Evolutionary conservation across 2,329 filamentous ascomycete genomes (phyloP), one percentile per base, ranked within the genome.

Genomic region (Cercospora nicotianae): DNA sequence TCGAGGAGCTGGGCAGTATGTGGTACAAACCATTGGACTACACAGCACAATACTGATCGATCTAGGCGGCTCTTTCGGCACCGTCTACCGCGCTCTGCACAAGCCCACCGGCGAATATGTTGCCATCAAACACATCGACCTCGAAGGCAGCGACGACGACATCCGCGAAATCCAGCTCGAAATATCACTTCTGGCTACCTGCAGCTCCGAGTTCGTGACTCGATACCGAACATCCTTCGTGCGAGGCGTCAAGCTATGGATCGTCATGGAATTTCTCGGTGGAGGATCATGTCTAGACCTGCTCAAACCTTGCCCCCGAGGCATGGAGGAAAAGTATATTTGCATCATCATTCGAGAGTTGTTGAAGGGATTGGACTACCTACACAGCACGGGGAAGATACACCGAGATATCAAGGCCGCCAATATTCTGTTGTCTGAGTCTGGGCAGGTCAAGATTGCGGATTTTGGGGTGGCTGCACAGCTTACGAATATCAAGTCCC

Each of bases 341-440:
- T 93, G 94, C 71, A 94, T 98, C 78, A 90, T 98, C 76, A 97
- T 94, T 79, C 91, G 93, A 67, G 93, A 99, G 79, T 86, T 99
- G 28, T 86, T 99, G 10, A 85, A 91, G 12, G 95, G 94, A 7
- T 87, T 99, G 74, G 93, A 97, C 75, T 99, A 99, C 77, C 87
- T 99, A 1, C 95, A 99, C 78, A 90, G 90, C 59, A 87, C 93
- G n/a, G 93, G 95, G 26, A 94, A 99, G n/a, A 85, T 99, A 3
- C 95, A 99, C 80, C 91, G 95, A 67, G 95, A 99, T 75, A 98
- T 99, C 82, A 99, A 99, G 80, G 95, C 95, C 1, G 95, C 95
- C 66, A 99, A 99, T 75, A 98, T 98, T 68, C 84, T 99, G 26
- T 91, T 99, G 67, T 96, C 93, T 80, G 95, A 90, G 73, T 89